These are phyloP conservation scores for Brassica rapa DNA, from an alignment of 345 rosid species.

Conservation along the genomic window DNA sequence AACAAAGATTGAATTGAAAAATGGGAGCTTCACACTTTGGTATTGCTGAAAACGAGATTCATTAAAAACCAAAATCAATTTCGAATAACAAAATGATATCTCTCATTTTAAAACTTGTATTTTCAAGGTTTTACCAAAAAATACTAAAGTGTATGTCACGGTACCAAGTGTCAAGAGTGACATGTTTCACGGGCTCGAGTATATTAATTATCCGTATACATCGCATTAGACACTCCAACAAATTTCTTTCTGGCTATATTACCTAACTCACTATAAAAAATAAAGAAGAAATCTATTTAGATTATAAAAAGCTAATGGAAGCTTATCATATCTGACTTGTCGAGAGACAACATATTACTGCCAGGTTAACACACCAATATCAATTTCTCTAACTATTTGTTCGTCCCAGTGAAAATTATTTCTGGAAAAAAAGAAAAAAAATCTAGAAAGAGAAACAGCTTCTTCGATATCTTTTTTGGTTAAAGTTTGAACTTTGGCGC, in stretches of 20 bases:
- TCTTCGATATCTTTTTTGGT: too few species aligned
- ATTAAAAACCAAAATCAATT: background rate
- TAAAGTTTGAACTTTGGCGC: too few species aligned
- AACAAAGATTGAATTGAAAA: background rate
- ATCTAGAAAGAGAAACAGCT: too few species aligned
- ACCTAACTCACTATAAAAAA: background rate
- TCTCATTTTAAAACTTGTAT: background rate
- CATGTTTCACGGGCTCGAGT: background rate
- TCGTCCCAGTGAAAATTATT: too few species aligned
- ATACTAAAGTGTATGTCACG: background rate
- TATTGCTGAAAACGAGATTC: background rate
- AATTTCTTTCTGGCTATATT: background rate
- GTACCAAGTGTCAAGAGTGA: background rate
- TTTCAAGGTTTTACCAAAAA: background rate
- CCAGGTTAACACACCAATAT: slow-evolving; percentile 31
- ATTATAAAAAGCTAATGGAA: background rate
- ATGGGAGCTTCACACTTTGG: background rate
- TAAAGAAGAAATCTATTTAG: background rate
- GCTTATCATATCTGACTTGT: background rate
- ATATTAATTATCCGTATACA: background rate
- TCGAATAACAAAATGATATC: background rate
- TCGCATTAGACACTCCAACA: background rate
- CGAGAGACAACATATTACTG: background rate
- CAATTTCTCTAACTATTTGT: slow-evolving; percentile 4
- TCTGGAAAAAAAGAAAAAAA: too few species aligned